A percentile compares a stretch with the other conserved stretches of the same genome.
These are phyloP conservation scores for Trypanosoma mega DNA, from an alignment of 208 protist species.

Conservation along the genomic window DNA sequence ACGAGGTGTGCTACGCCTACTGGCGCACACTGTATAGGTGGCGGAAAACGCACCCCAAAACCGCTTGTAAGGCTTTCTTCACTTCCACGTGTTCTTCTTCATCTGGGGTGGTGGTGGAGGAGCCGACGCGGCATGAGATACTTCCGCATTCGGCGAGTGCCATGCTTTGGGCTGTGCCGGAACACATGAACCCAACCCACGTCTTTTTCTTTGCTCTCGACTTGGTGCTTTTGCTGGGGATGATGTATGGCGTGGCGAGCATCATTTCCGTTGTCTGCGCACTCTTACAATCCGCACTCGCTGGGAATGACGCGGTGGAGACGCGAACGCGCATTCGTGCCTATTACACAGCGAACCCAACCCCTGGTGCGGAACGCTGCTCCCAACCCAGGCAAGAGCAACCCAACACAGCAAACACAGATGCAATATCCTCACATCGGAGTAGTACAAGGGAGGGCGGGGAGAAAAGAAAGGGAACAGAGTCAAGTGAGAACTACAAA, in stretches of 20 bases:
- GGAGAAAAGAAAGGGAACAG: neutral
- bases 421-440: too few species aligned
- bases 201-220: conserved; percentile 33
- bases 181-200: conserved; percentile 31
- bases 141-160: conserved; percentile 38
- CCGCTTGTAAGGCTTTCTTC: too few species aligned
- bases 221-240: conserved; percentile 10
- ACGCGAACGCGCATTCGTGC: conserved; percentile 26
- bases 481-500: neutral
- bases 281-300: conserved; percentile 34
- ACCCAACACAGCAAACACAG: too few species aligned
- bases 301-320: conserved; percentile 22
- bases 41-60: too few species aligned
- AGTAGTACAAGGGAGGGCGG: conserved; percentile 3
- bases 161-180: conserved; percentile 62
- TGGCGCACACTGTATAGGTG: conserved; percentile 31
- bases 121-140: conserved; percentile 31
- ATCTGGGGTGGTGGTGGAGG: conserved; percentile 28
- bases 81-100: too few species aligned
- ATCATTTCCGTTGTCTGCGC: conserved; percentile 29
- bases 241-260: conserved; percentile 41
- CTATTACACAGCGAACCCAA: conserved; percentile 36
- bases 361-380: conserved; percentile 24
- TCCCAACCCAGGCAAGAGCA: conserved; percentile 5
- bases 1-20: conserved; percentile 44